These are phyloP conservation scores for Tagetes patula DNA, from an alignment of 129 eudicot species.

Conservation along the genomic window DNA sequence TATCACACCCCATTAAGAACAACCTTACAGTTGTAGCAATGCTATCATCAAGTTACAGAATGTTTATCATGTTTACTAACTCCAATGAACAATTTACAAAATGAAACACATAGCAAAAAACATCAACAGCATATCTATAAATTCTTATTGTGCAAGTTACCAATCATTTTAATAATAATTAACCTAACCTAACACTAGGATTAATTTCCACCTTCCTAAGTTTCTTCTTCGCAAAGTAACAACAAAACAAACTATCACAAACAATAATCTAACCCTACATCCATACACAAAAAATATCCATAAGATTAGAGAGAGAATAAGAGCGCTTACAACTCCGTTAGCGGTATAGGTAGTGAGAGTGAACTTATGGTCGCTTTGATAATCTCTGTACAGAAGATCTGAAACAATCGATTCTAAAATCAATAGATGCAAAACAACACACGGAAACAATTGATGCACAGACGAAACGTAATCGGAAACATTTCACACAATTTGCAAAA, in stretches of 20 bases:
- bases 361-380: constrained; percentile 77
- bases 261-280: constrained; percentile 1
- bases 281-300: not conserved
- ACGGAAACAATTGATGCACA: constrained; percentile 12
- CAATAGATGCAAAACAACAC: constrained; percentile 20
- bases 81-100: constrained; percentile 9
- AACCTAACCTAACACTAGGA: constrained; percentile 15
- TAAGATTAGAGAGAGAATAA: not conserved
- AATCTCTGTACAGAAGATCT: constrained; percentile 92
- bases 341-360: constrained; percentile 67
- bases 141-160: constrained; percentile 12
- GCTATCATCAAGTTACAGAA: not conserved
- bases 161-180: not conserved
- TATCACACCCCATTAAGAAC: no score
- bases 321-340: constrained; percentile 59
- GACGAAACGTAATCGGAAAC: constrained; percentile 3
- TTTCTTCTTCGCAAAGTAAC: constrained; percentile 21
- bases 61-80: not conserved
- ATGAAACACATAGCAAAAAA: not conserved
- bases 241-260: not conserved
- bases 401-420: constrained; percentile 26
- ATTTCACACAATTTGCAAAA: not conserved
- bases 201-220: not conserved
- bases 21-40: not conserved
- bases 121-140: not conserved